A percentile compares a stretch with the other conserved stretches of the same genome.
Conservation (phyloP, 495 filamentous ascomycete species). For the Aspergillus diversus region DNA sequence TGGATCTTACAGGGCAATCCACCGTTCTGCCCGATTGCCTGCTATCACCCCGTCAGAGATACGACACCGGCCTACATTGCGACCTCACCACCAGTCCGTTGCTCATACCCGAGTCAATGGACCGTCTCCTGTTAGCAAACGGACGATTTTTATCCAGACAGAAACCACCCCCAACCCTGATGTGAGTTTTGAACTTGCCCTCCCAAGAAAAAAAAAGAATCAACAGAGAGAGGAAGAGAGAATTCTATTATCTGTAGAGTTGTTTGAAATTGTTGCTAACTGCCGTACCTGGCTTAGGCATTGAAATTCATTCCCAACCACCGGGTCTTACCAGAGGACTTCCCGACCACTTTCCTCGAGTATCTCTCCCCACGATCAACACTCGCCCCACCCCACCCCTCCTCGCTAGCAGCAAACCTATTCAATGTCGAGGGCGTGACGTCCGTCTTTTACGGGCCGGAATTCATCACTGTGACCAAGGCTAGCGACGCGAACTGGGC, state of each 20-base stretch:
- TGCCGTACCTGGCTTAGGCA: slow-evolving; percentile 45
- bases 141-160: slow-evolving; percentile 97
- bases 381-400: slow-evolving; percentile 85
- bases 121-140: slow-evolving; percentile 48
- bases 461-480: slow-evolving; percentile 98
- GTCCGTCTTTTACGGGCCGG: slow-evolving; percentile 89
- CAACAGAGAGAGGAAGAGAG: too few relatives aligned
- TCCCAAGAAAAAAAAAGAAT: too few relatives aligned
- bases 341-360: slow-evolving; percentile 81
- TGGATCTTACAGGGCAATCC: slow-evolving; percentile 37
- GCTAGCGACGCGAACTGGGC: slow-evolving; percentile 85
- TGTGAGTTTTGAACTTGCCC: slow-evolving; percentile 47
- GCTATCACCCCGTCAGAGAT: slow-evolving; percentile 54
- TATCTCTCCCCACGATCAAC: slow-evolving; percentile 88
- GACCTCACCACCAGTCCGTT: slow-evolving; percentile 49
- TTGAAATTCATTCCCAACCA: slow-evolving; percentile 95
- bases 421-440: slow-evolving; percentile 91
- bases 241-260: too few relatives aligned
- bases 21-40: slow-evolving; percentile 47
- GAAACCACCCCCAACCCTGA: slow-evolving; percentile 90
- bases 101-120: slow-evolving; percentile 37
- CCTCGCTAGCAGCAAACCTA: slow-evolving; percentile 86
- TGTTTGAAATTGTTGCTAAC: not conserved
- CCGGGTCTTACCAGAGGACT: slow-evolving; percentile 71
- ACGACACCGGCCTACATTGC: slow-evolving; percentile 50